Evolutionary conservation across 73 alveolate species (phyloP).

Genomic region (Tetrahymena malaccensis): DNA sequence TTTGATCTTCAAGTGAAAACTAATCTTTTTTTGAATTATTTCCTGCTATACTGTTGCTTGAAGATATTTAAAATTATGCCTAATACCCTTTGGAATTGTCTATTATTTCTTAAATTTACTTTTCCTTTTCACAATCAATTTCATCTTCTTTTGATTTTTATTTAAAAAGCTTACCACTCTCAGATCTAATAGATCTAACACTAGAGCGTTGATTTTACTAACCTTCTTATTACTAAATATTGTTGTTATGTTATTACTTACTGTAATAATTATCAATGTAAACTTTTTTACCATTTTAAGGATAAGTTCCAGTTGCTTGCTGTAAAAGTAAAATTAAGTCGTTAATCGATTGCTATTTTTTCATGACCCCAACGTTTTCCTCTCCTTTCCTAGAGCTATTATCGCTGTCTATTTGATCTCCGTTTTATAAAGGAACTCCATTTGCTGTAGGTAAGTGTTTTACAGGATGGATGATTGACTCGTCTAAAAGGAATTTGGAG

Average conservation of each 20-base stretch:
- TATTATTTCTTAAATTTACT: background rate
- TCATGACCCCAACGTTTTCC: background rate
- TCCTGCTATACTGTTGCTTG: background rate
- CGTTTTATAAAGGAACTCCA: background rate
- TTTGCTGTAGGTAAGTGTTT: background rate
- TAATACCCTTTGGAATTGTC: background rate
- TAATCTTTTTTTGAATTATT: background rate
- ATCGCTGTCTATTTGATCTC: background rate
- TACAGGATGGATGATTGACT: background rate
- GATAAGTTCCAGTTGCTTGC: background rate
- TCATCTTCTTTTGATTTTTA: background rate
- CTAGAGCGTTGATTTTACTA: background rate
- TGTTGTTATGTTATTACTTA: background rate
- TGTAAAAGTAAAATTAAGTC: background rate
- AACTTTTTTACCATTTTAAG: background rate
- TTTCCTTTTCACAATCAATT: background rate
- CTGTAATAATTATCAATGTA: background rate
- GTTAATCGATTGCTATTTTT: background rate
- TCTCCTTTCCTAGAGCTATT: background rate
- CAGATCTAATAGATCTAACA: background rate
- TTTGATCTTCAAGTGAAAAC: background rate
- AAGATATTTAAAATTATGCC: background rate
- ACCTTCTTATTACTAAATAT: background rate
- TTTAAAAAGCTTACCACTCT: background rate
- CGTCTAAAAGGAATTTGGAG: background rate